phyloP scores from a whole-genome alignment of 2,329 filamentous ascomycete species.

The Trichoderma sp. region DNA sequence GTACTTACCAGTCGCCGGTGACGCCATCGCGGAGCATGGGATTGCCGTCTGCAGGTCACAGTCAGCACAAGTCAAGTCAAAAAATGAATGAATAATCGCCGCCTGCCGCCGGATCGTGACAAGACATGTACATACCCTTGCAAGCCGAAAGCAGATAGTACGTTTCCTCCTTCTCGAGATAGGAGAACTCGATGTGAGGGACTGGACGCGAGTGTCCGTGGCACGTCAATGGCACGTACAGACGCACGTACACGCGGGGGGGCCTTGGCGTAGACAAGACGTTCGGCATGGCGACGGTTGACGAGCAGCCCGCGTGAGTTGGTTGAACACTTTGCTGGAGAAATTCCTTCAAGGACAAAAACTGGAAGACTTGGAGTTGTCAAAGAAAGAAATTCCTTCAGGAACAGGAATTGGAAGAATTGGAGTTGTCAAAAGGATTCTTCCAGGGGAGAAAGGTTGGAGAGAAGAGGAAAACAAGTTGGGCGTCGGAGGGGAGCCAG shows the following conservation, averaged over 20 bases:
- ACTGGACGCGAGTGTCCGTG: slow-evolving; percentile 93
- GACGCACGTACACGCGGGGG: slow-evolving; percentile 36
- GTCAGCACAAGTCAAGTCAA: slow-evolving; percentile 9
- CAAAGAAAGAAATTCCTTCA: not conserved
- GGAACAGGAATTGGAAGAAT: not conserved
- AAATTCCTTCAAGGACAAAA: not conserved
- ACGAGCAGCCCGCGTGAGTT: not conserved
- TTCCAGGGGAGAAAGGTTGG: not conserved
- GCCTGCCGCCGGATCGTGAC: not conserved
- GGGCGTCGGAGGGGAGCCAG: not conserved
- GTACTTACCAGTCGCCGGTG: slow-evolving; percentile 82
- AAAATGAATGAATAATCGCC: not conserved
- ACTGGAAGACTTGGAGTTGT: not conserved
- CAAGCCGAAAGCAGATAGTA: slow-evolving; percentile 94
- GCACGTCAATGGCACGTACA: slow-evolving; percentile 87
- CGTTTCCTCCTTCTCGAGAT: slow-evolving; percentile 76
- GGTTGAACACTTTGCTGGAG: not conserved
- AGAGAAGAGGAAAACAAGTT: not conserved
- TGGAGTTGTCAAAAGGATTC: not conserved
- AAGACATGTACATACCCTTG: slow-evolving; percentile 64
- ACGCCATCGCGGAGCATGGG: slow-evolving; percentile 97
- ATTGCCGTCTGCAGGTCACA: slow-evolving; percentile 75
- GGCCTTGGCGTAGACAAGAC: too few species aligned
- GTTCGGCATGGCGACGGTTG: slow-evolving; percentile 2
- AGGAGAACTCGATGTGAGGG: slow-evolving; percentile 88